These are phyloP conservation scores for Conidiobolus incongruus DNA, from an alignment of 371 early-diverging fungal species.

Conservation along the genomic window DNA sequence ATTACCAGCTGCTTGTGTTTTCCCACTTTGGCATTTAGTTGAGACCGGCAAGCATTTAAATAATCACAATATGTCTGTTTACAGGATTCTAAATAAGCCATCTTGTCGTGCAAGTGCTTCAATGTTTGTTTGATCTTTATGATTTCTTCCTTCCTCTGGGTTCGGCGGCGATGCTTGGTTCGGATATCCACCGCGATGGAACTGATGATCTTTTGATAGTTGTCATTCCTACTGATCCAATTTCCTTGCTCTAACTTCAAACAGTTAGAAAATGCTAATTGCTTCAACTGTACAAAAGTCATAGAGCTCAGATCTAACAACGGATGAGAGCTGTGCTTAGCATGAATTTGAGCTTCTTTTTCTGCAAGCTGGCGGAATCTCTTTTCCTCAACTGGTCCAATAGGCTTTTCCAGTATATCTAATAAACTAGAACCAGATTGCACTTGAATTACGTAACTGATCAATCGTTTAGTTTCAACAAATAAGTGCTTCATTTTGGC, in stretches of 20 bases:
- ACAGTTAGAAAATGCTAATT: constrained; percentile 26
- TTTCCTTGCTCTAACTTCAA: constrained; percentile 38
- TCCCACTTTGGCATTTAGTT: constrained; percentile 54
- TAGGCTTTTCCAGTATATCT: constrained; percentile 54
- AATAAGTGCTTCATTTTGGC: constrained; percentile 42
- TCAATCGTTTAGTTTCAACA: constrained; percentile 73
- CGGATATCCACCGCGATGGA: constrained; percentile 81
- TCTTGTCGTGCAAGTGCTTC: constrained; percentile 54
- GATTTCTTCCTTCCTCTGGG: constrained; percentile 49
- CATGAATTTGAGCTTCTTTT: constrained; percentile 7
- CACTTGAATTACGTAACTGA: constrained; percentile 57
- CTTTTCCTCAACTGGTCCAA: constrained; percentile 48
- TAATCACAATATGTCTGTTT: constrained; percentile 74
- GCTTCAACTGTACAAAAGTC: constrained; percentile 1
- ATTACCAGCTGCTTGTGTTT: constrained; percentile 30
- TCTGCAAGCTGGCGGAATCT: constrained; percentile 27
- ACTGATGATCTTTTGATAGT: constrained; percentile 76
- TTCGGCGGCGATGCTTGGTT: constrained; percentile 66
- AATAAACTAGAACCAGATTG: constrained; percentile 58
- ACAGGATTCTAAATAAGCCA: constrained; percentile 57
- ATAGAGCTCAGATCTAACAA: neutral
- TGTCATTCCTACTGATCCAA: constrained; percentile 18
- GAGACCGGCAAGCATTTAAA: constrained; percentile 59
- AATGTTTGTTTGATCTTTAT: constrained; percentile 51
- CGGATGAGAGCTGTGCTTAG: neutral